Percentiles rank a stretch among this genome's conserved stretches.
These are phyloP conservation scores for Daldinia decipiens DNA, from an alignment of 495 filamentous ascomycete species.

Conservation along the genomic window DNA sequence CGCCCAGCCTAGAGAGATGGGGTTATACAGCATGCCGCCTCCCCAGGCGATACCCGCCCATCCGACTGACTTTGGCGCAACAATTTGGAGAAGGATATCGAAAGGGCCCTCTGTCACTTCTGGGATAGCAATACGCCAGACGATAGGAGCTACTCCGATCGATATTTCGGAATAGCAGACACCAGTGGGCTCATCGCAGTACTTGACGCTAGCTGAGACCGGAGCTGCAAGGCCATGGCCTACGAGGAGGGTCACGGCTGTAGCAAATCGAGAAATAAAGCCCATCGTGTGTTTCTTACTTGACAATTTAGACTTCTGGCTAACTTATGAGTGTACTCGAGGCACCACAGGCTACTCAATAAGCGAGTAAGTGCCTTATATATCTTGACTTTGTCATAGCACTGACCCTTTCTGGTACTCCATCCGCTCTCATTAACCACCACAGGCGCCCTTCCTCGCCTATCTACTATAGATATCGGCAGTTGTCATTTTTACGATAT, in stretches of 20 bases:
- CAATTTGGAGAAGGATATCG: conserved; percentile 60
- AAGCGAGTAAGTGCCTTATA: conserved; percentile 32
- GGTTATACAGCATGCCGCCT: conserved; percentile 62
- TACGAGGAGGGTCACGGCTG: conserved; percentile 27
- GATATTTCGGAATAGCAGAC: conserved; percentile 55
- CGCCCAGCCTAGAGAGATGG: conserved; percentile 59
- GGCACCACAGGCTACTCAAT: conserved; percentile 1
- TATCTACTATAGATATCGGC: conserved; percentile 30
- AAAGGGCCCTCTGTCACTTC: conserved; percentile 54
- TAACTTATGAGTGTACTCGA: conserved; percentile 12
- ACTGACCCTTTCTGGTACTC: neutral
- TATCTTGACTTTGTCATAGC: conserved; percentile 18
- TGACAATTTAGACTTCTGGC: neutral
- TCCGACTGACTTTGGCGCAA: conserved; percentile 53
- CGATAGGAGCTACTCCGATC: conserved; percentile 50
- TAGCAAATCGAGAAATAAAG: conserved; percentile 30
- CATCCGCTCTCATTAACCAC: conserved; percentile 26
- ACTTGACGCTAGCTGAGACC: conserved; percentile 38
- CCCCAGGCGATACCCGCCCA: conserved; percentile 63
- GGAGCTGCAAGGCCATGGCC: conserved; percentile 31
- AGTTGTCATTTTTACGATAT: conserved; percentile 30
- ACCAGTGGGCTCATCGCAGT: conserved; percentile 51
- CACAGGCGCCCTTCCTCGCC: conserved; percentile 15
- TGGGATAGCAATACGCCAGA: conserved; percentile 61
- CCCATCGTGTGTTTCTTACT: conserved; percentile 31